A percentile compares a stretch with the other conserved stretches of the same genome.
Evolutionary conservation across 495 filamentous ascomycete genomes (phyloP).

Genomic region (Trypethelium eluteriae): DNA sequence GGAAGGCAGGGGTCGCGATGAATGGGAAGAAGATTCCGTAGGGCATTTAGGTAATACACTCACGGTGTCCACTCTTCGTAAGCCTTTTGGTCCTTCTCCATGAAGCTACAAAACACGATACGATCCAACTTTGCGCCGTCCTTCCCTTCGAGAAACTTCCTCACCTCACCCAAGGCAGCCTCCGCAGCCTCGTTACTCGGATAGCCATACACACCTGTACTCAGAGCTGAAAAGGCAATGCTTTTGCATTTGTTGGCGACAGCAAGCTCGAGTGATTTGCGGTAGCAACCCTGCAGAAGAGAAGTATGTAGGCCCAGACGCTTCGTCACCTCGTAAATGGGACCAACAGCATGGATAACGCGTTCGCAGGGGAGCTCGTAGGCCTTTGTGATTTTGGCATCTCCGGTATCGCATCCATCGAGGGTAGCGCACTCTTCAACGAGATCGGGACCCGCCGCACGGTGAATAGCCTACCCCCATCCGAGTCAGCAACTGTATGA

Average conservation of each 20-base stretch:
- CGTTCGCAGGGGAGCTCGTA: slow-evolving; percentile 67
- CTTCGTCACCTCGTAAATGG: slow-evolving; percentile 53
- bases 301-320: slow-evolving; percentile 39
- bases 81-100: slow-evolving; percentile 63
- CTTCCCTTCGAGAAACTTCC: slow-evolving; percentile 57
- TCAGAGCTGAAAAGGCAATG: slow-evolving; percentile 76
- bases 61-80: slow-evolving; percentile 68
- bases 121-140: slow-evolving; percentile 53
- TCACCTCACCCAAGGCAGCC: slow-evolving; percentile 60
- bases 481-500: not conserved
- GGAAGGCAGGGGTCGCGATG: not conserved
- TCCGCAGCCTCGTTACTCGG: slow-evolving; percentile 63
- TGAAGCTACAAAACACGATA: slow-evolving; percentile 76
- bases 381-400: slow-evolving; percentile 73
- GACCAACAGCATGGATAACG: slow-evolving; percentile 87
- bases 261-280: slow-evolving; percentile 62
- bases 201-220: slow-evolving; percentile 87
- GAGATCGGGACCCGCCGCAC: slow-evolving; percentile 64
- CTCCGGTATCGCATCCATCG: slow-evolving; percentile 65
- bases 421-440: slow-evolving; percentile 62
- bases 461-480: slow-evolving; percentile 58
- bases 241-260: slow-evolving; percentile 55
- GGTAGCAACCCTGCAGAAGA: slow-evolving; percentile 64
- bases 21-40: not conserved
- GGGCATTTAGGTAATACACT: slow-evolving; percentile 32